Conservation (phyloP, 208 protist species). For the Acanthamoeba castellanii region DNA sequence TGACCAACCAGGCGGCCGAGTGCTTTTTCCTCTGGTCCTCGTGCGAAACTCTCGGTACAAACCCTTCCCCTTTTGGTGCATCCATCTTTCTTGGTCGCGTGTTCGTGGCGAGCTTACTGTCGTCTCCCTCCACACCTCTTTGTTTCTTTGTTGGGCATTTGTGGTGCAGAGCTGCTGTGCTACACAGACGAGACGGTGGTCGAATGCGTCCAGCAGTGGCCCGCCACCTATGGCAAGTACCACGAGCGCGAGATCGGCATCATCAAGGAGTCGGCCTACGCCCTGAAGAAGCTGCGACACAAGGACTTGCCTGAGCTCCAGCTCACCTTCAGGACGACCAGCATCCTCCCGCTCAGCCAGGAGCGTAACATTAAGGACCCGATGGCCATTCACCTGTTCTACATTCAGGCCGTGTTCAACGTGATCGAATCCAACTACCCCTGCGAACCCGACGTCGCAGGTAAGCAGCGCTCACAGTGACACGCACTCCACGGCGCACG, state of each 20-base stretch:
- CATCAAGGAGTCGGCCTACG: slow-evolving; percentile 57
- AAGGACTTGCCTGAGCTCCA: slow-evolving; percentile 29
- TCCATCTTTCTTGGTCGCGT: not conserved
- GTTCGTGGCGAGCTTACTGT: not conserved
- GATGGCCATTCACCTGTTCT: slow-evolving; percentile 72
- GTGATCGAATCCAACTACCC: slow-evolving; percentile 74
- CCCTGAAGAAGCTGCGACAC: slow-evolving; percentile 7
- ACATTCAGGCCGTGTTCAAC: slow-evolving; percentile 72
- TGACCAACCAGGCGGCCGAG: slow-evolving; percentile 67
- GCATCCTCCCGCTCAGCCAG: slow-evolving; percentile 67
- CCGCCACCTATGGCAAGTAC: slow-evolving; percentile 27
- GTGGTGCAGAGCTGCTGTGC: slow-evolving; percentile 48
- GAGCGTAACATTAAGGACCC: slow-evolving; percentile 72
- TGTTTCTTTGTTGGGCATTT: not conserved
- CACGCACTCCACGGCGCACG: not conserved
- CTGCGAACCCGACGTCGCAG: slow-evolving; percentile 70
- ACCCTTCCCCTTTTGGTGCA: not conserved
- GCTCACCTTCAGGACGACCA: slow-evolving; percentile 69
- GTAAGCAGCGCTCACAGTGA: not conserved
- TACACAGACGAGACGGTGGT: slow-evolving; percentile 66
- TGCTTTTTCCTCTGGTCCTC: slow-evolving; percentile 76
- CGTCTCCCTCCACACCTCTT: not conserved
- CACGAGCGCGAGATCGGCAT: slow-evolving; percentile 58
- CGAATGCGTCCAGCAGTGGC: slow-evolving; percentile 21
- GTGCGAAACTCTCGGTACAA: slow-evolving; percentile 36